Evolutionary conservation across 2,329 filamentous ascomycete species (phyloP).

Genomic region (Alternaria ventricosa): DNA sequence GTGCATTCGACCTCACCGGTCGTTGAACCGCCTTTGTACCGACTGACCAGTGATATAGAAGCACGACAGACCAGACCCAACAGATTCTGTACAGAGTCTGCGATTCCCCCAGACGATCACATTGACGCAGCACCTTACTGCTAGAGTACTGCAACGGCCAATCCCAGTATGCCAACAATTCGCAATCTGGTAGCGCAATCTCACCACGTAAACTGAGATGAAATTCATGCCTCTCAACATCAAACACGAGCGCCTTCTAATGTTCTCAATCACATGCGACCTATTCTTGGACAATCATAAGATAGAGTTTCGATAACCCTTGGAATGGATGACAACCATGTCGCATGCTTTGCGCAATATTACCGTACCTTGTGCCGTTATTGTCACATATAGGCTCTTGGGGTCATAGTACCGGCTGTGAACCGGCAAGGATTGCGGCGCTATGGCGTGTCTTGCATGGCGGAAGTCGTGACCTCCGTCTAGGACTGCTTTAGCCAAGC

Average conservation of each 20-base stretch:
- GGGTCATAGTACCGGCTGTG: conserved; percentile 17
- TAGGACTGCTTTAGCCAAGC: background rate
- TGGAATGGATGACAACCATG: conserved; percentile 5
- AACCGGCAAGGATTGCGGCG: conserved; percentile 2
- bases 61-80: conserved; percentile 14
- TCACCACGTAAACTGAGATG: background rate
- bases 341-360: conserved; percentile 20
- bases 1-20: conserved; percentile 10
- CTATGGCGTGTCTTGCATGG: conserved; percentile 3
- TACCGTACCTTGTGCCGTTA: conserved; percentile 16
- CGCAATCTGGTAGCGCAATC: conserved; percentile 24
- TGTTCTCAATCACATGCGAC: conserved; percentile 1
- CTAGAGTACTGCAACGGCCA: conserved; percentile 20
- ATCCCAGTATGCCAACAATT: conserved; percentile 17
- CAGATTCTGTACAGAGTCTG: conserved; percentile 27
- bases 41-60: background rate
- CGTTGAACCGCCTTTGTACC: conserved; percentile 9
- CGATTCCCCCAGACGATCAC: conserved; percentile 29
- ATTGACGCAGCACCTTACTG: conserved; percentile 5
- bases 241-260: conserved; percentile 6
- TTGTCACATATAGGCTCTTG: conserved; percentile 34
- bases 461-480: background rate
- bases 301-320: conserved; percentile 11
- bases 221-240: conserved; percentile 6
- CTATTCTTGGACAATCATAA: conserved; percentile 32